Evolutionary conservation across 768 basidiomycete genomes (phyloP).

Genomic region (Russula olivacea): DNA sequence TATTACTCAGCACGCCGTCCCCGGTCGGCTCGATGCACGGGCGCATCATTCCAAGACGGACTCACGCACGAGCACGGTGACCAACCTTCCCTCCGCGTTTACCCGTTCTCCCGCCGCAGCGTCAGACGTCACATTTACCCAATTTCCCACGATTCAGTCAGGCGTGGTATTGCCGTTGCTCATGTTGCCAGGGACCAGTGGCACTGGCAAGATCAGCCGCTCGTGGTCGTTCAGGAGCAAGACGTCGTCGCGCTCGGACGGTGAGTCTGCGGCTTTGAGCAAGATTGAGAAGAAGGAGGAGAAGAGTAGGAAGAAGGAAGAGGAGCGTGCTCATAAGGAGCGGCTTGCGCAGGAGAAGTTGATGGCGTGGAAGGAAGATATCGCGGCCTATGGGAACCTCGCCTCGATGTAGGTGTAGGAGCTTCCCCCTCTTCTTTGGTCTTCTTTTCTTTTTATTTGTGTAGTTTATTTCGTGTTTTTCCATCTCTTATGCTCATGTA

Average conservation of each 20-base stretch:
- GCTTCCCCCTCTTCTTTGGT: not conserved
- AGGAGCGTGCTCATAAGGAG: conserved; percentile 37
- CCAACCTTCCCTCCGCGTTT: not conserved
- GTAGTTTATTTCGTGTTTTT: not conserved
- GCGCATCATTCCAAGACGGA: not conserved
- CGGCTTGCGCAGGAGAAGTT: conserved; percentile 31
- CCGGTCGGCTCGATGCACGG: not conserved
- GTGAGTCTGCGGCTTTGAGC: not conserved
- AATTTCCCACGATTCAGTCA: not conserved
- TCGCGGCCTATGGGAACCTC: conserved; percentile 25
- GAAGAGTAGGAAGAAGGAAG: conserved; percentile 41
- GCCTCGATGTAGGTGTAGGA: not conserved
- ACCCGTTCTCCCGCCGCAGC: not conserved
- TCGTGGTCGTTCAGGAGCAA: conserved; percentile 7
- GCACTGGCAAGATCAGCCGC: not conserved
- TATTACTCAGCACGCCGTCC: not conserved
- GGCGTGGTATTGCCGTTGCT: not conserved
- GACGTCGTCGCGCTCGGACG: not conserved
- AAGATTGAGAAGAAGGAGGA: conserved; percentile 33
- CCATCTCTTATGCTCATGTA: not conserved
- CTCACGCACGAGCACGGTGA: not conserved
- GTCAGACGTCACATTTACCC: not conserved
- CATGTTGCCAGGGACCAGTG: not conserved
- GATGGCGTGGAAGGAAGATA: conserved; percentile 22
- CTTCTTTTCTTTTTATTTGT: not conserved